These are phyloP conservation scores for Trametes gibbosa DNA, from an alignment of 768 basidiomycete genomes.

Conservation along the genomic window DNA sequence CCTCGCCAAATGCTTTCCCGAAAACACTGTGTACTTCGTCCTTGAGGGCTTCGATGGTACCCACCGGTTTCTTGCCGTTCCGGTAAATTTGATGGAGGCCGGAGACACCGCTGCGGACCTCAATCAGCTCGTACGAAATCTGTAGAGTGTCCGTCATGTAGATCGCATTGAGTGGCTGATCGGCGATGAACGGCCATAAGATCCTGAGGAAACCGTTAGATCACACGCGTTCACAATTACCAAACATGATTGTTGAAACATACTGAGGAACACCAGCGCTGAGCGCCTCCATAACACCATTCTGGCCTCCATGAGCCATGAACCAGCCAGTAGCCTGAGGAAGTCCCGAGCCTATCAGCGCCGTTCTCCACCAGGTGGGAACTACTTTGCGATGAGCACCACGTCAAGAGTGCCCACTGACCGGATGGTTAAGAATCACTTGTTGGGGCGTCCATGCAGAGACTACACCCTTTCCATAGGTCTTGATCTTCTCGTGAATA, in stretches of 20 bases:
- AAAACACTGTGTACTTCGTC: constrained; percentile 21
- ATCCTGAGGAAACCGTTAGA: constrained; percentile 15
- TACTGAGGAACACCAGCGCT: constrained; percentile 1
- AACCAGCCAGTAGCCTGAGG: constrained; percentile 2
- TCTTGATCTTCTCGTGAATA: neutral
- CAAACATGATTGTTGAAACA: neutral
- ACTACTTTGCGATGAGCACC: no score
- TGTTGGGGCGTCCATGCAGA: constrained; percentile 5
- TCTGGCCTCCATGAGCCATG: constrained; percentile 5
- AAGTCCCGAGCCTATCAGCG: neutral
- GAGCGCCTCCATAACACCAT: constrained; percentile 1
- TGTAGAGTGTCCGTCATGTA: constrained; percentile 20
- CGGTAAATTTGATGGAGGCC: constrained; percentile 18
- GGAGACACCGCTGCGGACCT: constrained; percentile 22
- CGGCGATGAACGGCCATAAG: constrained; percentile 26
- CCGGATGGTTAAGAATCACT: neutral
- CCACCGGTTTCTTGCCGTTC: constrained; percentile 16
- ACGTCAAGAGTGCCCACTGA: neutral
- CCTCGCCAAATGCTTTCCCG: constrained; percentile 22
- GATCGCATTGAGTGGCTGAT: constrained; percentile 25
- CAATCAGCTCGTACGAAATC: constrained; percentile 27
- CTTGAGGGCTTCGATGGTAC: constrained; percentile 23
- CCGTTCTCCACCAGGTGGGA: no score
- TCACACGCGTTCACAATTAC: neutral
- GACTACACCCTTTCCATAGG: neutral